Base-by-base conservation (phyloP, 768 basidiomycete genomes). In the Pulveroboletus sp. region DNA sequence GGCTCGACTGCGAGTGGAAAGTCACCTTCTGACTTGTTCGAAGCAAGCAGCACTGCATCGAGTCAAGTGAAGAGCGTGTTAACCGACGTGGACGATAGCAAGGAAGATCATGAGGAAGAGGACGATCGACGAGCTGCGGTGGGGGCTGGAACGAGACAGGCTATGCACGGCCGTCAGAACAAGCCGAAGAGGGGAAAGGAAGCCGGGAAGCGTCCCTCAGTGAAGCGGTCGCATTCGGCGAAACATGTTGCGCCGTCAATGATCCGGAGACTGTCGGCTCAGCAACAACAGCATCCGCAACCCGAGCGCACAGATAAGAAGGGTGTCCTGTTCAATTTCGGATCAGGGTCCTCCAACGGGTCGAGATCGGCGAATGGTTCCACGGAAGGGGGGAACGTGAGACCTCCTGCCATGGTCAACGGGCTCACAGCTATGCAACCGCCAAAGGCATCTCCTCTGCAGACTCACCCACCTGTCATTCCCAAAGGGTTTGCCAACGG, bases 281-380 rank as follows among this genome's bases (percentile, higher is more conserved):
- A 62, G 9, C 64, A 60, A 40, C 60, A 45, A 5, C 55, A 61
- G 2, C 62, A 53, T n/a, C 38, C 40, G 16, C 57, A 54, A 24
- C 45, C 23, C 22, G 60, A 54, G 14, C 63, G 51, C 20, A 27
- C 14, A 19, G 54, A 58, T 31, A 65, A 62, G 48, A 65, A 59
- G 42, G 57, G 64, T 17, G 61, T 71, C 12, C 70, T 70, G 58
- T 82, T 85, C 51, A 80, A 81, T 55, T 76, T 85, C 47, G 82
- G 81, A 2, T 83, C 82, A 16, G 71, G 74, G 50, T 81, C 81
- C 32, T 81, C 81, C 45, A 76, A 76, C 40, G 78, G 78, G 16
- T 66, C 69, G 32, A 59, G 53, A 51, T 64, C 51, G 20, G 55
- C 57, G 5, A 60, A 55, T 31, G 65, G 57, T 31, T 58, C 67